Conservation (phyloP, 768 basidiomycete species). For the Agaricus subrufescens region DNA sequence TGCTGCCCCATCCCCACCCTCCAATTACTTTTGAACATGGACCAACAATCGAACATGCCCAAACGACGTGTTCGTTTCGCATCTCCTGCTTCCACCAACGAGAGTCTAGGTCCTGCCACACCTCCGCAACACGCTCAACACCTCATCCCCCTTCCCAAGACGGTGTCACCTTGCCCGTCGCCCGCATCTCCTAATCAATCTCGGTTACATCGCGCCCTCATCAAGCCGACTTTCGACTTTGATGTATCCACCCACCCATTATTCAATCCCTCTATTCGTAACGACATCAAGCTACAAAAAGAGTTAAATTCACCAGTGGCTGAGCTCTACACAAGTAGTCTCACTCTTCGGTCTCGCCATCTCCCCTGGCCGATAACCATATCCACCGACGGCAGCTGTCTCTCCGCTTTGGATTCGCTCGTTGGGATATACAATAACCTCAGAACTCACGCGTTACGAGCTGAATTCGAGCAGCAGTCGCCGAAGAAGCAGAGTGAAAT, state of each 20-base stretch:
- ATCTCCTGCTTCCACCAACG: slow-evolving; percentile 1
- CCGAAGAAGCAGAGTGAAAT: background rate
- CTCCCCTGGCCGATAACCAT: slow-evolving; percentile 4
- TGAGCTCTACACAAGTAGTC: no score
- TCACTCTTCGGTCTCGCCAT: slow-evolving; percentile 2
- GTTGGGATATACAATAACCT: slow-evolving; percentile 1
- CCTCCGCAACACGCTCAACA: background rate
- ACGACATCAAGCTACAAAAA: background rate
- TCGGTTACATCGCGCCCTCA: background rate
- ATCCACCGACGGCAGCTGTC: background rate
- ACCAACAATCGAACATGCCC: no score
- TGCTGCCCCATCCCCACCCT: no score
- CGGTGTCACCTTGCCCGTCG: background rate
- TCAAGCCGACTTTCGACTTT: background rate
- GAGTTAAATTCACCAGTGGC: background rate
- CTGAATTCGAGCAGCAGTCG: background rate
- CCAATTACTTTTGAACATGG: no score
- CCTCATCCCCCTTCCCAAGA: background rate
- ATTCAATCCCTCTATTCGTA: background rate
- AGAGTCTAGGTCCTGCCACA: slow-evolving; percentile 2
- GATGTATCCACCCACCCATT: background rate
- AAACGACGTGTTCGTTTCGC: slow-evolving; percentile 3
- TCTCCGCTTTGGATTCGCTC: background rate
- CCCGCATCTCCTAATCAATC: background rate
- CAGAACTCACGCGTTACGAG: background rate